phyloP scores from a whole-genome alignment of 1,284 basidiomycete species.

The Chalciporus piperatoides region DNA sequence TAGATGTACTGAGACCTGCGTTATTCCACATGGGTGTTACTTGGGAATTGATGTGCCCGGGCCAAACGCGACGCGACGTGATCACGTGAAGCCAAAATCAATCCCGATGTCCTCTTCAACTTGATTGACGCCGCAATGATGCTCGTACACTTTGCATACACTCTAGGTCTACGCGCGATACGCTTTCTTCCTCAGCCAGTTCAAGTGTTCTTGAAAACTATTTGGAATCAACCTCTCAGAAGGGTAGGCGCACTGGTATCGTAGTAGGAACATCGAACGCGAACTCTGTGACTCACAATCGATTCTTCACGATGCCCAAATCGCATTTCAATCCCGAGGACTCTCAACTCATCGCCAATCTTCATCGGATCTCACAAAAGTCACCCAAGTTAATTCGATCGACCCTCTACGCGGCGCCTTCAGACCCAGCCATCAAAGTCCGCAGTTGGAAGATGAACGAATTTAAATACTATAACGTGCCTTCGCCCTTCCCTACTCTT shows the following conservation, averaged over 20 bases:
- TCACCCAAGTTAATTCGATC: constrained; percentile 60
- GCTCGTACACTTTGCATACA: background rate
- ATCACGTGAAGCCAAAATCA: background rate
- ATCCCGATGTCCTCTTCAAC: background rate
- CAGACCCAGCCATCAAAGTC: constrained; percentile 51
- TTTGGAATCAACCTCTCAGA: background rate
- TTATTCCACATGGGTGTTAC: constrained; percentile 25
- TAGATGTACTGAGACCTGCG: constrained; percentile 27
- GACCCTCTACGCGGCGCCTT: constrained; percentile 50
- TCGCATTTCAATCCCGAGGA: constrained; percentile 37
- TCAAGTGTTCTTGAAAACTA: background rate
- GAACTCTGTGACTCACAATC: background rate
- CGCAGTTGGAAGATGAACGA: constrained; percentile 96
- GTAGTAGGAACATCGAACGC: too few species aligned
- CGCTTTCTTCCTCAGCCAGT: background rate
- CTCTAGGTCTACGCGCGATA: background rate
- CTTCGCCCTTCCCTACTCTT: constrained; percentile 88
- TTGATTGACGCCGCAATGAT: too few species aligned
- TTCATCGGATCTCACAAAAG: constrained; percentile 48
- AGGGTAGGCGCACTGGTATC: too few species aligned
- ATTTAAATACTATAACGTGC: constrained; percentile 85
- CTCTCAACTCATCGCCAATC: constrained; percentile 52
- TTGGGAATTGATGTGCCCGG: background rate
- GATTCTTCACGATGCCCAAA: constrained; percentile 12
- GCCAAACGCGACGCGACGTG: background rate